phyloP scores from a whole-genome alignment of 1,139 yeast genomes.

The Diutina scorzettiae region DNA sequence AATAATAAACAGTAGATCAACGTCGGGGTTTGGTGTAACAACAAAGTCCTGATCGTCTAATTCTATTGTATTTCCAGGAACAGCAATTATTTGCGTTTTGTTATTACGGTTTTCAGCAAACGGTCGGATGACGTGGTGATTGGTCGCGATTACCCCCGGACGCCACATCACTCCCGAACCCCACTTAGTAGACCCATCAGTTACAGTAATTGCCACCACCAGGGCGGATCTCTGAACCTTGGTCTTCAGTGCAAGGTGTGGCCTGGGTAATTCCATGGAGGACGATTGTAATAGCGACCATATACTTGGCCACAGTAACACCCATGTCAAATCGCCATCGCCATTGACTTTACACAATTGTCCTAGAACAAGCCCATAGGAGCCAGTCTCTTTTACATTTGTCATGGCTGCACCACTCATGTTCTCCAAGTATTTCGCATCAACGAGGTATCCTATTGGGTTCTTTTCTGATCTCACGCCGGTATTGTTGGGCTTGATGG shows the following conservation, averaged over 20 bases:
- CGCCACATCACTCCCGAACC: neutral
- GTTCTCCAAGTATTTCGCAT: neutral
- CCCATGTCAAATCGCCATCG: neutral
- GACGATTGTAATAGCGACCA: neutral
- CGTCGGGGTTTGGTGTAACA: neutral
- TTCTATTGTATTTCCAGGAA: neutral
- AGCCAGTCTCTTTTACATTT: neutral
- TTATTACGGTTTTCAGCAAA: neutral
- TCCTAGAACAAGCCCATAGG: neutral
- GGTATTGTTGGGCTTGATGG: too few relatives aligned
- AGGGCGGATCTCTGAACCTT: too few relatives aligned
- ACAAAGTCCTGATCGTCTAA: neutral
- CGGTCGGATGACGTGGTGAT: neutral
- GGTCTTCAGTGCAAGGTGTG: too few relatives aligned
- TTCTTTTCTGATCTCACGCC: too few relatives aligned
- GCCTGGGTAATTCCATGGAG: too few relatives aligned
- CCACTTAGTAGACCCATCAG: neutral
- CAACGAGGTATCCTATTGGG: neutral
- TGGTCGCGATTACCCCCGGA: neutral
- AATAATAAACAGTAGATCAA: slow-evolving; percentile 2
- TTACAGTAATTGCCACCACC: neutral
- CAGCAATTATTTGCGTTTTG: neutral
- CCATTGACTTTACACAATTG: slow-evolving; percentile 4
- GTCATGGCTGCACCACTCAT: neutral
- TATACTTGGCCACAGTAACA: neutral